phyloP scores from a whole-genome alignment of 192 early-diverging fungal species.

The Entomortierella parvispora region DNA sequence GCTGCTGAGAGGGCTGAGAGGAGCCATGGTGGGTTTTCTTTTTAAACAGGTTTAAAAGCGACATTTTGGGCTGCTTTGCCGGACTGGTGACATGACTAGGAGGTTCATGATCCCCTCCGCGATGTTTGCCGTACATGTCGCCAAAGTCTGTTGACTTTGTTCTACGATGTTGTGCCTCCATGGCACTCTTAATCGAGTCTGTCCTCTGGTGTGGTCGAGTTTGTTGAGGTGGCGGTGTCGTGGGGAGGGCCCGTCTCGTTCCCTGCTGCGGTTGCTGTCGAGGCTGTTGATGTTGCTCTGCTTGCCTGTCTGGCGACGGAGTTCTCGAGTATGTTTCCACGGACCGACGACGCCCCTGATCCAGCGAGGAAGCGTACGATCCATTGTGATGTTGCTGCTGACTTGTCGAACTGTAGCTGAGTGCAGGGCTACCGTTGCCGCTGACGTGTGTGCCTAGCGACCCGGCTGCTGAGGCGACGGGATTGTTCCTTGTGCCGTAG shows the following conservation, averaged over 20 bases:
- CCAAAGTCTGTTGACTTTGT: conserved; percentile 36
- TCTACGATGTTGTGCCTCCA: conserved; percentile 37
- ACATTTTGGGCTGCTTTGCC: conserved; percentile 38
- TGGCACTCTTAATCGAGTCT: conserved; percentile 33
- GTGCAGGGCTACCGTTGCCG: conserved; percentile 3
- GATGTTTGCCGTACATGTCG: conserved; percentile 14
- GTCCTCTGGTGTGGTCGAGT: conserved; percentile 22
- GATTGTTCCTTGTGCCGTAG: neutral
- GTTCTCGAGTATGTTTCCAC: conserved; percentile 37
- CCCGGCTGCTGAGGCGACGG: conserved; percentile 12
- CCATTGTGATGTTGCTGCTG: conserved; percentile 12
- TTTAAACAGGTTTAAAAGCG: conserved; percentile 24
- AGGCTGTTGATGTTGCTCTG: conserved; percentile 8
- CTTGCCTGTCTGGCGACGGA: conserved; percentile 22
- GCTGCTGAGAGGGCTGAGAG: neutral
- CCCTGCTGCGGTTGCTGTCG: neutral
- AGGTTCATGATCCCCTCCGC: conserved; percentile 16
- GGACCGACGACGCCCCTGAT: conserved; percentile 23
- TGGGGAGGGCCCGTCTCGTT: conserved; percentile 2
- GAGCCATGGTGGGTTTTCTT: conserved; percentile 24
- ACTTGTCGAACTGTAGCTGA: conserved; percentile 1
- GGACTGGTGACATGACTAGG: conserved; percentile 17
- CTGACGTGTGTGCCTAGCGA: conserved; percentile 16
- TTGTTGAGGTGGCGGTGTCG: conserved; percentile 11
- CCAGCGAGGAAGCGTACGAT: neutral